Percentiles rank a stretch among this genome's conserved stretches.
phyloP scores from a whole-genome alignment of 352 stramenopile species.

The Phytopythium sindhum region DNA sequence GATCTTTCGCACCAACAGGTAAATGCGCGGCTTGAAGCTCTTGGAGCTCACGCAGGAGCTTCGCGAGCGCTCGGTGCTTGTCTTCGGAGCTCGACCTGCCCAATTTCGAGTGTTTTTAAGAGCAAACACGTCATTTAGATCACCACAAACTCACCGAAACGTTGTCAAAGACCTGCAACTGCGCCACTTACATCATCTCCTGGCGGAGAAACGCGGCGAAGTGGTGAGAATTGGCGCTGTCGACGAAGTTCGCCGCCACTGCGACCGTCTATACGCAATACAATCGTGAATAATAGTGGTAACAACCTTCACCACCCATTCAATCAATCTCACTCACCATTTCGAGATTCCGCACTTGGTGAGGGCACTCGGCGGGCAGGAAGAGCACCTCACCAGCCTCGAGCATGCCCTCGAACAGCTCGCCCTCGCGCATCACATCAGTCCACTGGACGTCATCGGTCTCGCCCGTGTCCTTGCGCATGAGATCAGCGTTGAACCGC shows the following conservation, averaged over 20 bases:
- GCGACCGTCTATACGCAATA: constrained; percentile 22
- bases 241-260: constrained; percentile 26
- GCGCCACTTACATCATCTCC: constrained; percentile 8
- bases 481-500: constrained; percentile 22
- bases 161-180: background rate
- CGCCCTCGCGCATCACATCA: constrained; percentile 13
- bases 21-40: background rate
- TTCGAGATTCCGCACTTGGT: constrained; percentile 38
- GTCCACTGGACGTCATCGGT: background rate
- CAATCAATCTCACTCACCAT: constrained; percentile 10
- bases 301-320: background rate
- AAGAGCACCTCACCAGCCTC: constrained; percentile 35
- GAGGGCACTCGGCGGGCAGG: constrained; percentile 27
- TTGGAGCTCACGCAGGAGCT: background rate
- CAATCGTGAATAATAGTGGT: background rate
- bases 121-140: too few relatives aligned
- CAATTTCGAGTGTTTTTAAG: too few relatives aligned
- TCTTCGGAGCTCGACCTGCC: constrained; percentile 6
- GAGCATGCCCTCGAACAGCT: constrained; percentile 29
- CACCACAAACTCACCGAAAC: background rate
- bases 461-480: constrained; percentile 5
- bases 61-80: constrained; percentile 1
- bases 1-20: background rate
- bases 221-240: constrained; percentile 11
- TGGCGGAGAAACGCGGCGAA: constrained; percentile 7